Evolutionary conservation across 2,329 filamentous ascomycete species (phyloP).

Genomic region (Sclerotinia trifoliorum): DNA sequence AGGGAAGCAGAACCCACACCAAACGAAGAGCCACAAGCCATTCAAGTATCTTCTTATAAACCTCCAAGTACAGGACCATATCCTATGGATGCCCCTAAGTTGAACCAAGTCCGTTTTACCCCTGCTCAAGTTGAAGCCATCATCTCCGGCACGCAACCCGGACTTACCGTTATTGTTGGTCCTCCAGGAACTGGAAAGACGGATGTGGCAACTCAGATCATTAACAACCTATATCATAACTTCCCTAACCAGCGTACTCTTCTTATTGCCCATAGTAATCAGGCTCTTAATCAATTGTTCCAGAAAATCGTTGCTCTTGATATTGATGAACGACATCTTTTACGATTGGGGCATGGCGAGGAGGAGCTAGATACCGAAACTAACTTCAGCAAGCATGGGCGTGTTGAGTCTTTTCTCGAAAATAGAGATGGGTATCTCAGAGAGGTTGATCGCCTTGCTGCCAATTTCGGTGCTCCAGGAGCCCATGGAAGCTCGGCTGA

Average conservation of each 20-base stretch:
- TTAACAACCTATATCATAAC: constrained; percentile 98
- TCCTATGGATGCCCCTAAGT: constrained; percentile 75
- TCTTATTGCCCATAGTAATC: constrained; percentile 94
- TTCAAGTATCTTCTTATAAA: constrained; percentile 87
- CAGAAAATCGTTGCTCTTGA: constrained; percentile 96
- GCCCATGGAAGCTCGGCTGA: constrained; percentile 96
- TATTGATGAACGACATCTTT: constrained; percentile 90
- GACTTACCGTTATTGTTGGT: constrained; percentile 88
- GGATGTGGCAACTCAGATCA: constrained; percentile 98
- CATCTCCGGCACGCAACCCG: constrained; percentile 88
- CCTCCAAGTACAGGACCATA: constrained; percentile 89
- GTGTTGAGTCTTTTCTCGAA: constrained; percentile 92
- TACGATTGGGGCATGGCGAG: constrained; percentile 91
- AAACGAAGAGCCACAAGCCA: constrained; percentile 60
- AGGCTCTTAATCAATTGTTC: constrained; percentile 95
- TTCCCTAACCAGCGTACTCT: constrained; percentile 90
- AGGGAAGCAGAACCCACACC: constrained; percentile 70
- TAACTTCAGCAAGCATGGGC: constrained; percentile 90
- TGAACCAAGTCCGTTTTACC: constrained; percentile 85
- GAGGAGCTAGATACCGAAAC: constrained; percentile 85
- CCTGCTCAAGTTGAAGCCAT: constrained; percentile 90
- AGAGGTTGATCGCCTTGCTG: constrained; percentile 83
- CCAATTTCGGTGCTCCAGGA: constrained; percentile 80
- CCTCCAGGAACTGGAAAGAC: constrained; percentile 97
- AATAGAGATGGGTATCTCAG: constrained; percentile 74